Percentiles rank a stretch among this genome's conserved stretches.
phyloP scores from a whole-genome alignment of 2,329 filamentous ascomycete species.

The Alternaria panax region DNA sequence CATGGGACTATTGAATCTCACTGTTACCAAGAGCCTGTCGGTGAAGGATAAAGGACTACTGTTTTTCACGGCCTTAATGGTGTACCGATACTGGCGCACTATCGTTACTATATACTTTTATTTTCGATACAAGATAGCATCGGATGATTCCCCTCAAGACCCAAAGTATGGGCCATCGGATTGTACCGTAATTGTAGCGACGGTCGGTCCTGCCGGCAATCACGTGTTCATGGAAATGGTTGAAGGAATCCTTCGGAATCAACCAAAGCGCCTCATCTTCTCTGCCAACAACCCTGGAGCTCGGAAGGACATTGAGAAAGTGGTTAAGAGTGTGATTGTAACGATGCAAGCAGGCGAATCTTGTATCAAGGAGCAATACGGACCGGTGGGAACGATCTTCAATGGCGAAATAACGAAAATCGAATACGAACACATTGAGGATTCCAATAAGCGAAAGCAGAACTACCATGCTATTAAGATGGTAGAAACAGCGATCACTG shows the following conservation, averaged over 20 bases:
- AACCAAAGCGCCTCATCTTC: constrained; percentile 26
- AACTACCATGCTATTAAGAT: constrained; percentile 15
- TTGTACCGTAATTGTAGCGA: constrained; percentile 32
- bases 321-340: background rate
- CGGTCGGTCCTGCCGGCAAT: constrained; percentile 23
- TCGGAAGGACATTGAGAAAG: background rate
- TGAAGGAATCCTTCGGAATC: constrained; percentile 20
- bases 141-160: background rate
- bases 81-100: constrained; percentile 33
- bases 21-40: constrained; percentile 1
- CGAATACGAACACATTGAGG: constrained; percentile 9
- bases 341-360: background rate
- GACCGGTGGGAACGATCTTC: background rate
- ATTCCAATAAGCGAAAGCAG: constrained; percentile 30
- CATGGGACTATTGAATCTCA: constrained; percentile 5
- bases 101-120: constrained; percentile 25
- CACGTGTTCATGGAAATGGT: constrained; percentile 17
- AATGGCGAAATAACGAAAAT: constrained; percentile 8
- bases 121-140: constrained; percentile 21
- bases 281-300: constrained; percentile 18
- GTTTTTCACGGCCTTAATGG: constrained; percentile 22
- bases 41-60: constrained; percentile 11
- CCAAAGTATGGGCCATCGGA: constrained; percentile 9
- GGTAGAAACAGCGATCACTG: constrained; percentile 19
- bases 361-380: background rate